Percentiles rank a stretch among this genome's conserved stretches.
Conservation (phyloP, 306 rosid genomes). For the Rosa chinensis region DNA sequence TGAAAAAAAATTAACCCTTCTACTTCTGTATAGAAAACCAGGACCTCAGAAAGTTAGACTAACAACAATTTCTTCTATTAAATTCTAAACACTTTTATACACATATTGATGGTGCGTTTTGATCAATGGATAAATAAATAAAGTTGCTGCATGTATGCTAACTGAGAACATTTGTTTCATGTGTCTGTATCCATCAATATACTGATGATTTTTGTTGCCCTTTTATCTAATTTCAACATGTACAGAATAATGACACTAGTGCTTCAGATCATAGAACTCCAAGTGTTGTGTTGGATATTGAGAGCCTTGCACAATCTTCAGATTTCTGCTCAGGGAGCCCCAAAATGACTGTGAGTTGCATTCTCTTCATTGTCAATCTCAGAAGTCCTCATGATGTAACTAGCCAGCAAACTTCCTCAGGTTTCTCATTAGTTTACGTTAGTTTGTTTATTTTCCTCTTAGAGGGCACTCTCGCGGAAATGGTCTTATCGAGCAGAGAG, state of each 20-base stretch:
- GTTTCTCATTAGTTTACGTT: neutral
- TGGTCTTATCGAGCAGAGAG: conserved; percentile 26
- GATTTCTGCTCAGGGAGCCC: conserved; percentile 31
- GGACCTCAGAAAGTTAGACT: neutral
- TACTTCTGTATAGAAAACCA: neutral
- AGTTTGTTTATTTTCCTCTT: neutral
- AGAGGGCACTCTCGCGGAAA: conserved; percentile 31
- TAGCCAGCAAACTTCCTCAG: neutral
- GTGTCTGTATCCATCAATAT: neutral
- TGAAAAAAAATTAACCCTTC: neutral
- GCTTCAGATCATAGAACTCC: conserved; percentile 16
- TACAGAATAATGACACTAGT: conserved; percentile 3
- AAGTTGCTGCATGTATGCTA: neutral
- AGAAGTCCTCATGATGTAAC: neutral
- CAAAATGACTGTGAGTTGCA: conserved; percentile 24
- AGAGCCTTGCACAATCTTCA: conserved; percentile 24
- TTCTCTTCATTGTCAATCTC: neutral
- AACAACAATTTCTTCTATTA: neutral
- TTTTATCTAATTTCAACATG: neutral
- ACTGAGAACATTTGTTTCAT: neutral
- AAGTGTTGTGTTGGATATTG: conserved; percentile 25
- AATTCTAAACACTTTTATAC: neutral
- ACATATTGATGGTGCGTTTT: neutral
- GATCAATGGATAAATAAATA: neutral
- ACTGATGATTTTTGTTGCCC: neutral